phyloP scores from a whole-genome alignment of 345 rosid genomes.

The Kandelia obovata region DNA sequence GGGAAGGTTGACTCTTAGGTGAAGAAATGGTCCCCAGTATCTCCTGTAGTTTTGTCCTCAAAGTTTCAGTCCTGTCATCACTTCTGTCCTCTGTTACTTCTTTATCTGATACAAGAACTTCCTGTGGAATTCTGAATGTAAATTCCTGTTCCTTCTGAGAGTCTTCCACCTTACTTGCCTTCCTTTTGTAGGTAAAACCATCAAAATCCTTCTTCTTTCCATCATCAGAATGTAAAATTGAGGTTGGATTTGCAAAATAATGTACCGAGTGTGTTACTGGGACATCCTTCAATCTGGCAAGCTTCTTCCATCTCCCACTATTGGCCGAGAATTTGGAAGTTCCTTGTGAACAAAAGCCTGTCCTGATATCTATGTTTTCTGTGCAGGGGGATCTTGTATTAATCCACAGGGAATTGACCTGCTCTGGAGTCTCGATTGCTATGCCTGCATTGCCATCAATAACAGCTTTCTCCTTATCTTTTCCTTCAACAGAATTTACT shows the following conservation, averaged over 20 bases:
- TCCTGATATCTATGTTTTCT: slow-evolving; percentile 37
- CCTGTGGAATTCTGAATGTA: slow-evolving; percentile 41
- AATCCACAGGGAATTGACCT: slow-evolving; percentile 56
- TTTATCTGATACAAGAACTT: slow-evolving; percentile 29
- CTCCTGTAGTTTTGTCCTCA: slow-evolving; percentile 79
- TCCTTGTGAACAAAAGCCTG: slow-evolving; percentile 25
- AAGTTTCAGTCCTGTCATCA: slow-evolving; percentile 47
- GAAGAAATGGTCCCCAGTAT: slow-evolving; percentile 65
- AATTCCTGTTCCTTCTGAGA: slow-evolving; percentile 45
- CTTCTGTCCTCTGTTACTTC: slow-evolving; percentile 31
- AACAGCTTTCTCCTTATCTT: slow-evolving; percentile 27
- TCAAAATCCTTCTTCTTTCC: slow-evolving; percentile 28
- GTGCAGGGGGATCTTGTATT: slow-evolving; percentile 39
- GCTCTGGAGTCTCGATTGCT: slow-evolving; percentile 39
- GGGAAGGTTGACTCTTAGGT: slow-evolving; percentile 46
- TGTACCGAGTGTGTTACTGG: slow-evolving; percentile 29
- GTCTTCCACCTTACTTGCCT: slow-evolving; percentile 29
- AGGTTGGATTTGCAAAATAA: slow-evolving; percentile 32
- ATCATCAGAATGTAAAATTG: slow-evolving; percentile 34
- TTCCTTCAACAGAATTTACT: slow-evolving; percentile 28
- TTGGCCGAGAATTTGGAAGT: slow-evolving; percentile 32
- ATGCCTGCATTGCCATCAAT: slow-evolving; percentile 30
- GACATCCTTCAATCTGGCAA: slow-evolving; percentile 31
- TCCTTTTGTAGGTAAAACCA: slow-evolving; percentile 40
- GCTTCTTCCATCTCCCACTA: slow-evolving; percentile 35